Conservation (phyloP, 1,284 basidiomycete genomes). For the Gymnopus androsaceus region DNA sequence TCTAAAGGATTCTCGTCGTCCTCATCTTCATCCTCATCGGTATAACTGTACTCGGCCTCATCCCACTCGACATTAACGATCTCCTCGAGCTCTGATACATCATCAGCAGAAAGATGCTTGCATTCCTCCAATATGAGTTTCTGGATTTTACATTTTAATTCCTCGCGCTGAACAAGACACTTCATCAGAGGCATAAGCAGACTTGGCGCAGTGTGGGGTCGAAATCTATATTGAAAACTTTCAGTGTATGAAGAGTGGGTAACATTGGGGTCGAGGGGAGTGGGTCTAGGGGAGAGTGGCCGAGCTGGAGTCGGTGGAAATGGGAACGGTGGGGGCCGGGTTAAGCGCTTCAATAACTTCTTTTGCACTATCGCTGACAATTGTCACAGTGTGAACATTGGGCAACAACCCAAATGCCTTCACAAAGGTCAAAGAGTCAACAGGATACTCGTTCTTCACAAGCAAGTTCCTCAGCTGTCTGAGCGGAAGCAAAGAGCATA, state of each 20-base stretch:
- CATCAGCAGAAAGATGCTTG: not conserved
- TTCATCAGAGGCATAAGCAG: slow-evolving; percentile 7
- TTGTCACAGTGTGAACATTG: slow-evolving; percentile 5
- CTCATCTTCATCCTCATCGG: slow-evolving; percentile 9
- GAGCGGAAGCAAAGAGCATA: slow-evolving; percentile 8
- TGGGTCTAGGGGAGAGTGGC: not conserved
- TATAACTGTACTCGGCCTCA: slow-evolving; percentile 5
- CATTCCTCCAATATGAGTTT: slow-evolving; percentile 6
- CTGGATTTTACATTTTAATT: slow-evolving; percentile 4
- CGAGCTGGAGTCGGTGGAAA: not conserved
- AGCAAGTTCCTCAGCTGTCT: slow-evolving; percentile 6
- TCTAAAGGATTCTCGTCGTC: too few relatives aligned
- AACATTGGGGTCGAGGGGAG: not conserved
- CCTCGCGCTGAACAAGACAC: slow-evolving; percentile 10
- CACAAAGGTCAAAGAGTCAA: slow-evolving; percentile 3
- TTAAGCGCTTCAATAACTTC: slow-evolving; percentile 12
- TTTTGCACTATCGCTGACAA: slow-evolving; percentile 2
- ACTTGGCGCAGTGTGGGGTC: not conserved
- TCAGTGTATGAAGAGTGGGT: slow-evolving; percentile 13
- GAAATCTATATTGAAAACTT: slow-evolving; percentile 11
- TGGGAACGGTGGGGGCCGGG: not conserved
- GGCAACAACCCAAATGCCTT: slow-evolving; percentile 11
- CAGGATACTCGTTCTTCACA: not conserved
- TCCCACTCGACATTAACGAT: slow-evolving; percentile 14
- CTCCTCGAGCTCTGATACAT: slow-evolving; percentile 5